Evolutionary conservation across 176 grass and related monocot species (phyloP), one percentile per base, ranked within the genome.

Genomic region (Aegilops umbellulata): DNA sequence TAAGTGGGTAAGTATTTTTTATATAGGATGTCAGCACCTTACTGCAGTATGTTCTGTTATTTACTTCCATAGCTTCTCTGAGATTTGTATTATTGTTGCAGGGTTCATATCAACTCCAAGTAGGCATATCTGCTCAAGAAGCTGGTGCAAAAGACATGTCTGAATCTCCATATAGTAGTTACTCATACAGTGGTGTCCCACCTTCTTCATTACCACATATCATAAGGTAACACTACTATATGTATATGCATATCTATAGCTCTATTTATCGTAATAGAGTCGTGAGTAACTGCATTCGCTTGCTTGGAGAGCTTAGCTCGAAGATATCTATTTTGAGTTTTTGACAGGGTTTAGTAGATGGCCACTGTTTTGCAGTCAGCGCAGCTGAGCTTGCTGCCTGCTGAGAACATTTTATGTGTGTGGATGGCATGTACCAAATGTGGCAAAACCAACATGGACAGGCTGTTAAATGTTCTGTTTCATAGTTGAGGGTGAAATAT

Each of bases 101-200:
- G 97, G 94, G 62, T 90, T 79, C 92, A 87, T 95, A 86, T 92
- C 86, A 93, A 76, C 60, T 96, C 60, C 94, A 95, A 94, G 88
- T 99, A 74, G 88, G 77, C 77, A 90, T 99, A 86, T 91, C 76
- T 51, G 92, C 90, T 64, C 92, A 95, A 90, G 92, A 94, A 86
- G 92, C 72, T 85, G 94, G 94, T 74, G 94, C 97, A 83, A 93
- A 51, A 78, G 88, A 90, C 29, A 85, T 87, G 75, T 94, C 84
- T 16, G 60, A 83, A 62, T 94, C 94, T 82, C 94, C 92, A 68
- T 99, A 99, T 83, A 90, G 89, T 88, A 82, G 72, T 82, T 98
- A 94, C 77, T 96, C 84, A 26, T 98, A 96, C 84, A 86, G 86
- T 84, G 86, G 92, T 90, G 87, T 94, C 80, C 90, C 92, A 42